A percentile compares a stretch with the other conserved stretches of the same genome.
These are phyloP conservation scores for Linum trigynum DNA, from an alignment of 345 rosid species.

Conservation along the genomic window DNA sequence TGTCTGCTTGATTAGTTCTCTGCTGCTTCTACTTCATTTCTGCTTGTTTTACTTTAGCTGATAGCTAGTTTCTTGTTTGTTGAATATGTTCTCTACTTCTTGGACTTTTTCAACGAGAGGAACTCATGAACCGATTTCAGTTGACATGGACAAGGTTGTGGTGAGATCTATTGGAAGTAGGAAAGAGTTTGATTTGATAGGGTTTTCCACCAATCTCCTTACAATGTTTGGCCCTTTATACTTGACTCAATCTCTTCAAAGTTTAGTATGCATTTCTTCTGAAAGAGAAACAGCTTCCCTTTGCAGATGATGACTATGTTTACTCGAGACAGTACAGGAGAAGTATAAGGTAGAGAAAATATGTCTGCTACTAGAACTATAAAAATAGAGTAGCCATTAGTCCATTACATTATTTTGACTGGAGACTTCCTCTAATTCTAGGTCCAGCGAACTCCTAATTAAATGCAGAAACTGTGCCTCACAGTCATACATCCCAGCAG, in stretches of 20 bases:
- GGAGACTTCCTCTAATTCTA: neutral
- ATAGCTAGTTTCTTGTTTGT: too few species aligned
- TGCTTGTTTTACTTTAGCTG: too few species aligned
- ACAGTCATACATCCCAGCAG: neutral
- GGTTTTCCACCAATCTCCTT: conserved; percentile 49
- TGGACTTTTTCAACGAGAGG: too few species aligned
- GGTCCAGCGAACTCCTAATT: neutral
- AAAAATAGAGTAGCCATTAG: conserved; percentile 2
- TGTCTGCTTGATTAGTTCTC: too few species aligned
- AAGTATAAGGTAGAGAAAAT: neutral
- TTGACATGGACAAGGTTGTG: conserved; percentile 34
- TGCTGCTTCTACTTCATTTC: too few species aligned
- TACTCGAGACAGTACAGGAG: neutral
- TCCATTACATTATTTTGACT: neutral
- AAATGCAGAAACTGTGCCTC: neutral
- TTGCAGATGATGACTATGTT: conserved; percentile 74
- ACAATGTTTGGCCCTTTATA: conserved; percentile 47
- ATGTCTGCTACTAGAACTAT: neutral
- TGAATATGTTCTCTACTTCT: too few species aligned
- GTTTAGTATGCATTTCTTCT: neutral
- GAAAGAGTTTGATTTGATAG: conserved; percentile 71
- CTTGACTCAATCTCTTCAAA: neutral
- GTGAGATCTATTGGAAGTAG: conserved; percentile 43
- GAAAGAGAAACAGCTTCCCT: conserved; percentile 13
- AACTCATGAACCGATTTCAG: conserved; percentile 37